A percentile compares a stretch with the other conserved stretches of the same genome.
phyloP scores from a whole-genome alignment of 768 basidiomycete genomes.

The Omphalotus guepiniiformis region DNA sequence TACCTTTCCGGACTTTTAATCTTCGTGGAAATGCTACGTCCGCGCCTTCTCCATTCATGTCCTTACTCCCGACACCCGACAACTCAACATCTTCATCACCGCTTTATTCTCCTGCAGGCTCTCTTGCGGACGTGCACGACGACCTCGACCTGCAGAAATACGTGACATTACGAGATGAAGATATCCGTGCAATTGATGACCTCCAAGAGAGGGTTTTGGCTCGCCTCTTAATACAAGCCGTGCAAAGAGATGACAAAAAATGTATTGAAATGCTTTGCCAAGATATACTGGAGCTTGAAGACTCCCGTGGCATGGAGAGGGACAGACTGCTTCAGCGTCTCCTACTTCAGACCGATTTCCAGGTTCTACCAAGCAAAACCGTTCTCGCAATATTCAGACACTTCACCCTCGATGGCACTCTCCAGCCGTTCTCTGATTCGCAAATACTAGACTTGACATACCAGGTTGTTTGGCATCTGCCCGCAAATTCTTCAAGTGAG shows the following conservation, averaged over 20 bases:
- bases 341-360: neutral
- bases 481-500: neutral
- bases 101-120: too few species aligned
- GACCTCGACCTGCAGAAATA: too few species aligned
- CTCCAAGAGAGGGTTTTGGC: too few species aligned
- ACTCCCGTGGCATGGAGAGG: neutral
- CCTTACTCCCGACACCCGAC: too few species aligned
- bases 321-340: neutral
- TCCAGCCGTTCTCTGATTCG: neutral
- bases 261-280: neutral
- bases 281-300: neutral
- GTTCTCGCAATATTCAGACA: constrained; percentile 5
- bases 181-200: neutral
- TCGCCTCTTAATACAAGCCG: constrained; percentile 1
- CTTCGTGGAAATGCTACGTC: too few species aligned
- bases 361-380: constrained; percentile 5
- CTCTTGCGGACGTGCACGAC: too few species aligned
- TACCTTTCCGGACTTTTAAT: constrained; percentile 6
- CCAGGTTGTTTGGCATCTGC: neutral
- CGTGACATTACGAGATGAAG: too few species aligned
- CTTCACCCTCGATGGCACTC: neutral
- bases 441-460: neutral
- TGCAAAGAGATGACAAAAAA: neutral
- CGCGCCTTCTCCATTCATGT: neutral
- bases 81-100: too few species aligned